A percentile compares a stretch with the other conserved stretches of the same genome.
Evolutionary conservation across 306 rosid species (phyloP).

Genomic region (Malus fusca): DNA sequence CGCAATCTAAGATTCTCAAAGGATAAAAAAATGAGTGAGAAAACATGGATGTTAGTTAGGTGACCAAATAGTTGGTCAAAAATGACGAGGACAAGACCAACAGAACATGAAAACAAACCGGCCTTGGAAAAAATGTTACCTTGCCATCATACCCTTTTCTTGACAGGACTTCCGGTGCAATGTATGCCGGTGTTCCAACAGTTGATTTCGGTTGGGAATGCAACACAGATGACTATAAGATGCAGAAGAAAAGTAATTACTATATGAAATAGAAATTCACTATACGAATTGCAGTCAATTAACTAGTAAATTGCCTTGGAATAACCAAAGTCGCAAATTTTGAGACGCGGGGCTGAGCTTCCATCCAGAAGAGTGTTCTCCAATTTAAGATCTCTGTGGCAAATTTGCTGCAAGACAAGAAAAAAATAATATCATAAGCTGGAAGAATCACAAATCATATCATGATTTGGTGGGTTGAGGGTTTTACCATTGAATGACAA

Average conservation of each 20-base stretch:
- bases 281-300: background rate
- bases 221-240: slow-evolving; percentile 76
- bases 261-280: background rate
- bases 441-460: background rate
- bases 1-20: slow-evolving; percentile 61
- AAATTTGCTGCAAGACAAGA: slow-evolving; percentile 58
- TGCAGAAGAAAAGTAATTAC: background rate
- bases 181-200: slow-evolving; percentile 97
- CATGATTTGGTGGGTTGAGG: background rate
- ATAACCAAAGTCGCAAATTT: slow-evolving; percentile 94
- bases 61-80: slow-evolving; percentile 16
- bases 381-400: slow-evolving; percentile 97
- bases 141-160: slow-evolving; percentile 86
- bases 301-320: slow-evolving; percentile 56
- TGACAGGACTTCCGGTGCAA: slow-evolving; percentile 92
- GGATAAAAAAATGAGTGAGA: background rate
- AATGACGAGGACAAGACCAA: slow-evolving; percentile 4
- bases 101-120: background rate
- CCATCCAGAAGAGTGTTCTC: slow-evolving; percentile 97
- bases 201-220: slow-evolving; percentile 99
- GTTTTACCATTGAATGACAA: slow-evolving; percentile 82
- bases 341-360: slow-evolving; percentile 86
- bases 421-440: background rate
- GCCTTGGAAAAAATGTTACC: slow-evolving; percentile 26
- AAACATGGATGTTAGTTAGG: slow-evolving; percentile 7